phyloP scores from a whole-genome alignment of 257 asterid species.

The Echites panduratus region DNA sequence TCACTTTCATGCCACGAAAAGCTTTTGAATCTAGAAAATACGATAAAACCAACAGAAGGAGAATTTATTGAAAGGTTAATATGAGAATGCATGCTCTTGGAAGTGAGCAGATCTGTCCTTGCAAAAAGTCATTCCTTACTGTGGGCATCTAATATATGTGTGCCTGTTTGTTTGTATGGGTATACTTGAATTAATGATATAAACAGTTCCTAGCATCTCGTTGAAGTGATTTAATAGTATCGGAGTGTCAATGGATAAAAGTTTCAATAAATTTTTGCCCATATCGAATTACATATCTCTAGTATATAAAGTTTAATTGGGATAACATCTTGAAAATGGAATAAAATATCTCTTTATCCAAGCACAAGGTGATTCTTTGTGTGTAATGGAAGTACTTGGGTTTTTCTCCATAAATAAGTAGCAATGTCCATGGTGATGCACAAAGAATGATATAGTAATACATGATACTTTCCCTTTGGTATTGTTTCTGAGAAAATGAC shows the following conservation, averaged over 20 bases:
- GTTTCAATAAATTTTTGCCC: neutral
- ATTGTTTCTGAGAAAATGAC: conserved; percentile 21
- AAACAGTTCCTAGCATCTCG: neutral
- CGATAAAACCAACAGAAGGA: neutral
- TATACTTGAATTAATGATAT: neutral
- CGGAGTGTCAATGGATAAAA: neutral
- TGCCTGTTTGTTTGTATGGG: neutral
- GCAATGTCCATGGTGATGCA: neutral
- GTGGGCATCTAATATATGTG: neutral
- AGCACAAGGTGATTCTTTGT: neutral
- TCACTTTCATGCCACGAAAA: neutral
- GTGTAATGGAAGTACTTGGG: neutral
- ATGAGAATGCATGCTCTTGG: neutral
- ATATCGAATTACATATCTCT: neutral
- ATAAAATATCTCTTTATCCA: neutral
- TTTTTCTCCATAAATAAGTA: neutral
- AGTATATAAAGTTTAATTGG: neutral
- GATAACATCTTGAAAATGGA: neutral
- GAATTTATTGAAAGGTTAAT: neutral
- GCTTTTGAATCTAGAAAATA: neutral
- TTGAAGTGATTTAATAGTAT: neutral
- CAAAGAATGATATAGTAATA: neutral
- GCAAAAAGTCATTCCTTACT: neutral
- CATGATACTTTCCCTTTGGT: conserved; percentile 1
- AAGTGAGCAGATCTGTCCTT: neutral